Conservation (phyloP, 148 eudicot species). For the Fagopyrum esculentum region DNA sequence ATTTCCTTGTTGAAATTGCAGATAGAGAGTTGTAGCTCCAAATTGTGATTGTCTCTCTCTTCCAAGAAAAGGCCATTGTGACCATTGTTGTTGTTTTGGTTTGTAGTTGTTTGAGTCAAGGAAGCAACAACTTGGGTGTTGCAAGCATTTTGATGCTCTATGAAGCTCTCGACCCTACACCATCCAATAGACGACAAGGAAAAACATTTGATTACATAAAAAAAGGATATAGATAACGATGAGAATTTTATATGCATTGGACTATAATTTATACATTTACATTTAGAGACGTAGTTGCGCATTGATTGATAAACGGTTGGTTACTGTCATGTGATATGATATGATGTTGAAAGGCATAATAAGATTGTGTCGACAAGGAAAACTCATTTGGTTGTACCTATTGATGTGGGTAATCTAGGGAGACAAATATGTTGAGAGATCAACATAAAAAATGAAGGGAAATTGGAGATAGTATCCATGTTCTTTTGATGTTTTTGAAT, state of each 20-base stretch:
- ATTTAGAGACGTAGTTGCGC: background rate
- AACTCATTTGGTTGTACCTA: background rate
- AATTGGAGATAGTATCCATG: no score
- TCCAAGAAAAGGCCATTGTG: no score
- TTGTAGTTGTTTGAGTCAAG: conserved; percentile 9
- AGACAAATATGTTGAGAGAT: background rate
- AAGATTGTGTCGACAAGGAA: background rate
- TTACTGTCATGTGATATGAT: background rate
- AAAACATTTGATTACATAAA: background rate
- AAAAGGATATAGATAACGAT: background rate
- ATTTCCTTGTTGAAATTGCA: background rate
- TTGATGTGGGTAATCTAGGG: background rate
- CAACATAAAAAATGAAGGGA: no score
- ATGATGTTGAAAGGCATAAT: background rate
- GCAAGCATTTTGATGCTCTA: conserved; percentile 90
- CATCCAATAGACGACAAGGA: background rate
- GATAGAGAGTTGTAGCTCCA: conserved; percentile 33
- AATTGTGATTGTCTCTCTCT: no score
- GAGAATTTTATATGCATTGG: background rate
- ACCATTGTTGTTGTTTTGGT: conserved; percentile 10
- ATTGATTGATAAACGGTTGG: background rate
- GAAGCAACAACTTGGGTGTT: conserved; percentile 20
- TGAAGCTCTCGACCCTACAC: conserved; percentile 84
- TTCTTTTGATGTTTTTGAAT: no score
- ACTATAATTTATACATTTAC: background rate